Evolutionary conservation across 805 yeast species (phyloP).

Genomic region (Saccharomycopsis lassenensis): DNA sequence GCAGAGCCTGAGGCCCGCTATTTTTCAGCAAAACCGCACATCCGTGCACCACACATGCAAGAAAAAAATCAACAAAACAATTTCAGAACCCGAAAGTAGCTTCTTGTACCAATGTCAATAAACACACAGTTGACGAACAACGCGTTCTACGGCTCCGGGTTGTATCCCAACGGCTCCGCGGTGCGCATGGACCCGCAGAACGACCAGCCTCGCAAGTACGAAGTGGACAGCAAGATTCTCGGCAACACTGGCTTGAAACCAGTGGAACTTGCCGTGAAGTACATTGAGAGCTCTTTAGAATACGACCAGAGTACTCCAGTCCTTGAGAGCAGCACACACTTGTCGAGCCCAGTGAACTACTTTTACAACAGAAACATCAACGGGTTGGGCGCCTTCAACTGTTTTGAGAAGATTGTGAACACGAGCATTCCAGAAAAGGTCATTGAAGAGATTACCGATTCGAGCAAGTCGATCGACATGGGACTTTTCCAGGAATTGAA

Average conservation of each 20-base stretch:
- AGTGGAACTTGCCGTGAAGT: constrained; percentile 50
- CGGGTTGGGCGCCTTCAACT: constrained; percentile 45
- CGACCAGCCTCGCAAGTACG: constrained; percentile 15
- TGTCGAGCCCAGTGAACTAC: constrained; percentile 54
- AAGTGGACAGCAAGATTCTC: constrained; percentile 30
- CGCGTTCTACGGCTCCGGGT: too few relatives aligned
- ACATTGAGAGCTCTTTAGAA: constrained; percentile 45
- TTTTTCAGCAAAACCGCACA: too few relatives aligned
- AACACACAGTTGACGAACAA: too few relatives aligned
- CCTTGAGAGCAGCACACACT: constrained; percentile 36
- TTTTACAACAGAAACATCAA: constrained; percentile 45
- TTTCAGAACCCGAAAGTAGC: too few relatives aligned
- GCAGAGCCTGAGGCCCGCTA: too few relatives aligned
- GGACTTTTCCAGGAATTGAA: constrained; percentile 75
- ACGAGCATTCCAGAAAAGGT: constrained; percentile 73
- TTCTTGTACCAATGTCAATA: too few relatives aligned
- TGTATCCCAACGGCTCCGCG: too few relatives aligned
- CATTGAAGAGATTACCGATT: constrained; percentile 27
- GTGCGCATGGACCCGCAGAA: constrained; percentile 10
- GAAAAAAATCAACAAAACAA: too few relatives aligned
- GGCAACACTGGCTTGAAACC: constrained; percentile 43
- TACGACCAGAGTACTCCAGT: constrained; percentile 48
- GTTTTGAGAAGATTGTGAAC: constrained; percentile 63
- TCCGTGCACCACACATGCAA: too few relatives aligned
- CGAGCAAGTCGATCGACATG: constrained; percentile 57